Percentiles rank a stretch among this genome's conserved stretches.
Conservation (phyloP, 768 basidiomycete species). For the Phylloporus arenicola region DNA sequence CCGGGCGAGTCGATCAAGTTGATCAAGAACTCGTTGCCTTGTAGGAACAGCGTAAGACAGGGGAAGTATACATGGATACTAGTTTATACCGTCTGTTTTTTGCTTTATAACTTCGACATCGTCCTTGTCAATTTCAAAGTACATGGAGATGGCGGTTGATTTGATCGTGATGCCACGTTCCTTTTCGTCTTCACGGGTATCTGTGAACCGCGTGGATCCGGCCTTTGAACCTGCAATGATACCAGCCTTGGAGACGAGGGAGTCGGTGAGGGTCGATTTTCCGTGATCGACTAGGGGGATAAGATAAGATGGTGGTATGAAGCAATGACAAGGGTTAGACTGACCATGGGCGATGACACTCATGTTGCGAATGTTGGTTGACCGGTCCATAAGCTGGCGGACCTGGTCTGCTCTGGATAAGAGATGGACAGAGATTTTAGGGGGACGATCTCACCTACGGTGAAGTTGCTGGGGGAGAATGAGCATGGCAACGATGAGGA, state of each 20-base stretch:
- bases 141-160: slow-evolving; percentile 99
- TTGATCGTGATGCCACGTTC: slow-evolving; percentile 99
- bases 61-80: slow-evolving; percentile 2
- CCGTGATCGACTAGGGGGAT: slow-evolving; percentile 86
- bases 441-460: slow-evolving; percentile 57
- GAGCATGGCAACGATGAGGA: slow-evolving; percentile 17
- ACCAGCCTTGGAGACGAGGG: slow-evolving; percentile 98
- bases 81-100: slow-evolving; percentile 76
- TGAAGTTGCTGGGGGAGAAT: slow-evolving; percentile 71
- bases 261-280: slow-evolving; percentile 99
- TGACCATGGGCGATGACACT: slow-evolving; percentile 87
- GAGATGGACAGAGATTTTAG: background rate
- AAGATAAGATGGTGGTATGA: slow-evolving; percentile 17
- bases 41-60: slow-evolving; percentile 4
- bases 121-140: slow-evolving; percentile 92
- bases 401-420: slow-evolving; percentile 61
- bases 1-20: slow-evolving; percentile 99
- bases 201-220: slow-evolving; percentile 95
- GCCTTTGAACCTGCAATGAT: slow-evolving; percentile 95
- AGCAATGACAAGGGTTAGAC: slow-evolving; percentile 25
- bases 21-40: slow-evolving; percentile 96
- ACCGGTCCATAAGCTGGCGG: slow-evolving; percentile 80
- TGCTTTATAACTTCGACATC: slow-evolving; percentile 83
- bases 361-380: slow-evolving; percentile 94
- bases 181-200: slow-evolving; percentile 97